Percentiles rank a stretch among this genome's conserved stretches.
These are phyloP conservation scores for Cavenderia fasciculata DNA, from an alignment of 78 protist species.

Conservation along the genomic window DNA sequence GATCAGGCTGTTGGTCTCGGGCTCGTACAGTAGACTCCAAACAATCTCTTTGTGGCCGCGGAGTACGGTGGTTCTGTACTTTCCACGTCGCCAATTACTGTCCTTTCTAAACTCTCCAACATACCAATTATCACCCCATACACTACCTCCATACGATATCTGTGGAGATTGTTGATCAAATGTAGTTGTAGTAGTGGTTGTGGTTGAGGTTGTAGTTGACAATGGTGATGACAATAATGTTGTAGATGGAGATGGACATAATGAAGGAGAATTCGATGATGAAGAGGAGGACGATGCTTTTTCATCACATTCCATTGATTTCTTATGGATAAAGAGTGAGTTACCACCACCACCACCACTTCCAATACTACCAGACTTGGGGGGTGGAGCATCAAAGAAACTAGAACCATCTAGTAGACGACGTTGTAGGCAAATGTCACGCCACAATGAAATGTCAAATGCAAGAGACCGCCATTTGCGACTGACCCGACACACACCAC, in stretches of 20 bases:
- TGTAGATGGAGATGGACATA: neutral
- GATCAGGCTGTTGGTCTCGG: conserved; percentile 41
- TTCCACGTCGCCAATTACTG: conserved; percentile 65
- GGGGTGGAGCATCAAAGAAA: neutral
- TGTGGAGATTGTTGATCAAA: conserved; percentile 17
- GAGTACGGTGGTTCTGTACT: conserved; percentile 62
- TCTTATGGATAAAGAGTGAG: too few species aligned
- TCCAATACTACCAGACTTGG: neutral
- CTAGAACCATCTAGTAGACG: conserved; percentile 41
- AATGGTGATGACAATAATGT: neutral
- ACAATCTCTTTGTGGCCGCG: conserved; percentile 73
- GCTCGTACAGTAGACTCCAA: conserved; percentile 56
- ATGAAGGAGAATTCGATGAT: neutral
- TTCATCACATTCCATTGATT: too few species aligned
- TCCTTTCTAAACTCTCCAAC: conserved; percentile 73
- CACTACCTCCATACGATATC: too few species aligned
- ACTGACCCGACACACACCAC: conserved; percentile 50
- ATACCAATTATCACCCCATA: conserved; percentile 66
- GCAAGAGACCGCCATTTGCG: conserved; percentile 47
- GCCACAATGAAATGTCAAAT: conserved; percentile 61
- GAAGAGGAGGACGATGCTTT: neutral
- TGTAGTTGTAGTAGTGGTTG: neutral
- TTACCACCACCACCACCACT: neutral
- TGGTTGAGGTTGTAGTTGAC: neutral
- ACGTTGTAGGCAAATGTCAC: conserved; percentile 61